Evolutionary conservation across 805 yeast species (phyloP).

Genomic region (Yamadazyma akitaensis): DNA sequence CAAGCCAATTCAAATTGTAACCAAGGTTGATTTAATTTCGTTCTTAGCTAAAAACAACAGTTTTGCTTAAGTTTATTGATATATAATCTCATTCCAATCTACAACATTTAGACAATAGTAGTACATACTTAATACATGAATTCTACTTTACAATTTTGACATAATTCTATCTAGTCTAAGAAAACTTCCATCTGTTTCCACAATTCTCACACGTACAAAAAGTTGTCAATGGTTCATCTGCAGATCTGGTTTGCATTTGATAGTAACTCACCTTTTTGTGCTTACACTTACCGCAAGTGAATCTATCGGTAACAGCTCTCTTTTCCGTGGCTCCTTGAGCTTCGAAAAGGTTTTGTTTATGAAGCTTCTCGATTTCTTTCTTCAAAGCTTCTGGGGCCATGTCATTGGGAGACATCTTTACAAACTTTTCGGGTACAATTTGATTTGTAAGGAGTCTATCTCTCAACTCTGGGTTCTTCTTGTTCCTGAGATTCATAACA

Average conservation of each 20-base stretch:
- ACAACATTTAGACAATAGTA: neutral
- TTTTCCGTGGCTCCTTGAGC: slow-evolving; percentile 98
- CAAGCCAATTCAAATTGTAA: slow-evolving; percentile 79
- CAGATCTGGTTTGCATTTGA: slow-evolving; percentile 97
- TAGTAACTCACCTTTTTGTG: slow-evolving; percentile 95
- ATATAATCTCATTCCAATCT: neutral
- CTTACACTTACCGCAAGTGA: slow-evolving; percentile 97
- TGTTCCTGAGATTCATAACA: slow-evolving; percentile 82
- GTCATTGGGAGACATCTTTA: slow-evolving; percentile 86
- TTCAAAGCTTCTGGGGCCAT: slow-evolving; percentile 91
- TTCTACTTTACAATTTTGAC: slow-evolving; percentile 6
- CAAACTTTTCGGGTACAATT: slow-evolving; percentile 61
- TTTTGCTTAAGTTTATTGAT: slow-evolving; percentile 6
- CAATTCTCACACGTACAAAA: slow-evolving; percentile 97
- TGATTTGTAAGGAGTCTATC: slow-evolving; percentile 63
- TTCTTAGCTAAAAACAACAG: slow-evolving; percentile 37
- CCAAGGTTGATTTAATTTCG: slow-evolving; percentile 75
- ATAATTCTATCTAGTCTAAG: slow-evolving; percentile 33
- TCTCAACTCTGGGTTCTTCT: slow-evolving; percentile 84
- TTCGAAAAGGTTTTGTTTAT: slow-evolving; percentile 85
- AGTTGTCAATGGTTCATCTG: slow-evolving; percentile 98
- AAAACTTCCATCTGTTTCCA: slow-evolving; percentile 97
- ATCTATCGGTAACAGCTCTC: slow-evolving; percentile 93
- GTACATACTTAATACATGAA: neutral
- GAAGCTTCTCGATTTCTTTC: slow-evolving; percentile 79